Percentiles rank a stretch among this genome's conserved stretches.
phyloP scores from a whole-genome alignment of 108 stramenopile species.

The Cyclotella kingstonii region DNA sequence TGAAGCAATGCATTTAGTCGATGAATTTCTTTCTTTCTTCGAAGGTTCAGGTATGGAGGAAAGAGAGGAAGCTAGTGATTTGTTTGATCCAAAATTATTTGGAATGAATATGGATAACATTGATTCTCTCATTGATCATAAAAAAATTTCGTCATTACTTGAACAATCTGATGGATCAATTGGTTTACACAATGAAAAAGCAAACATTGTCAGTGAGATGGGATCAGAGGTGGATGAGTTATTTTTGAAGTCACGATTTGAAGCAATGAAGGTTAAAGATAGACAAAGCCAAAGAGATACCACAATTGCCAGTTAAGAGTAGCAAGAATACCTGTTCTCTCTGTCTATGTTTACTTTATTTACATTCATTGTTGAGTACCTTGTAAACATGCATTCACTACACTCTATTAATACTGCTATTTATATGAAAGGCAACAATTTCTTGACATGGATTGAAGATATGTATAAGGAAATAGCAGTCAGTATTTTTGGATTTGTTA shows the following conservation, averaged over 20 bases:
- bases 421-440: too few relatives aligned
- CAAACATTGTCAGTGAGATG: neutral
- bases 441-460: too few relatives aligned
- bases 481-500: too few relatives aligned
- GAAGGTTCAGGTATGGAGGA: constrained; percentile 19
- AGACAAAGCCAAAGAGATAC: too few relatives aligned
- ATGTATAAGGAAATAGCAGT: too few relatives aligned
- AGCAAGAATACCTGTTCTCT: neutral
- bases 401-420: too few relatives aligned
- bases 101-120: constrained; percentile 18
- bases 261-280: constrained; percentile 10
- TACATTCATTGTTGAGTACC: too few relatives aligned
- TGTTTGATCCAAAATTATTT: constrained; percentile 13
- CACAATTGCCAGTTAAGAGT: too few relatives aligned
- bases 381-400: too few relatives aligned
- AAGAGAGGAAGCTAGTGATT: constrained; percentile 30
- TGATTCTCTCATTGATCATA: constrained; percentile 1
- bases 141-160: too few relatives aligned
- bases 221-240: constrained; percentile 34
- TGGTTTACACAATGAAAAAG: too few relatives aligned
- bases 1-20: constrained; percentile 26
- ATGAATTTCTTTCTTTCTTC: constrained; percentile 33
- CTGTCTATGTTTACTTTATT: constrained; percentile 2
- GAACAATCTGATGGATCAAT: too few relatives aligned
- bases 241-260: constrained; percentile 23